Evolutionary conservation across 2,329 filamentous ascomycete genomes (phyloP), one percentile per base, ranked within the genome.

Genomic region (Colletotrichum sp.): DNA sequence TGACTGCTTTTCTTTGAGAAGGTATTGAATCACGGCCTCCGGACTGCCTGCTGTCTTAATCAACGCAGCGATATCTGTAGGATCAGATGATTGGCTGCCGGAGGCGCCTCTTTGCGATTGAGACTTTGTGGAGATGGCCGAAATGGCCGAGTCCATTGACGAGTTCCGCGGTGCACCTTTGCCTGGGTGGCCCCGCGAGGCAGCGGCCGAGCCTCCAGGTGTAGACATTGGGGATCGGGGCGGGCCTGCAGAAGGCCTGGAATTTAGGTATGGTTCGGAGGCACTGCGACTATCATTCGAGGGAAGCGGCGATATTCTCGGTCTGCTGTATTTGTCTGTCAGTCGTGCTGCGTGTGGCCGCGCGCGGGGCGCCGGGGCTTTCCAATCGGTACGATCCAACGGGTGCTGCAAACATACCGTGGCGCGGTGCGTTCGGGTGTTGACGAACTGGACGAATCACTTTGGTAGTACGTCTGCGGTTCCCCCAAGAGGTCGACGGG

Each of bases 61-160:
- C 39, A 98, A 88, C 79, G 92, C 91, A 48, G 92, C 92, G 80
- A 98, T 94, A 81, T 99, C 96, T 16, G 93, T 89, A n/a, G 90
- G 87, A 30, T 89, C 91, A n/a, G 91, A 52, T 21, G 43, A 86
- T 36, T 89, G 84, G 77, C 84, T 89, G 78, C 93, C 92, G 63
- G 90, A 88, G 1, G 91, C 88, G 30, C 87, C 89, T 79, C 91
- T 93, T 78, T 91, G 89, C 8, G 89, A 88, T 72, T 91, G 88
- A 4, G 88, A 87, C 70, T 91, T 90, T 12, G 87, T 88, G 8
- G 95, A 95, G 65, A 95, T 89, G 12, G 92, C 91, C 3, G 96
- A 98, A 63, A 98, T 94, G n/a, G 95, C 94, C 13, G 96, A 98
- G 84, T 99, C 96, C 81, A 98, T 96, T 13, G 96, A 98, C 5